phyloP scores from a whole-genome alignment of 352 stramenopile genomes.

The Globisporangium nagaii region DNA sequence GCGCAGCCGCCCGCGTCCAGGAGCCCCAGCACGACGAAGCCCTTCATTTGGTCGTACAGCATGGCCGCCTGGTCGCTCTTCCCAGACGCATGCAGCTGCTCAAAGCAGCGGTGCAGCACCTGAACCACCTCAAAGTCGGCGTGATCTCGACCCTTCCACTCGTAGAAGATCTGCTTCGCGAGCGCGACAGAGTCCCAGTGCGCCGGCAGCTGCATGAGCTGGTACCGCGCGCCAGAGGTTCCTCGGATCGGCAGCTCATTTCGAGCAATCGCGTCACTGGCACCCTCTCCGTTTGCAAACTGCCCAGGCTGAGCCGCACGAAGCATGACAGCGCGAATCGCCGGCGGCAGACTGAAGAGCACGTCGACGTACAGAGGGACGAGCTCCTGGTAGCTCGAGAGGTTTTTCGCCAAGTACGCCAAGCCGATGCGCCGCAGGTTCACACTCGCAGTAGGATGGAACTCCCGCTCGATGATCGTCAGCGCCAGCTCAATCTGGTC shows the following conservation, averaged over 20 bases:
- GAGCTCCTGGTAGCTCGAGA: constrained; percentile 64
- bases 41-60: constrained; percentile 60
- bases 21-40: constrained; percentile 39
- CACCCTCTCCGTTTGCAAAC: neutral
- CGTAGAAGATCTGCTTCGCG: constrained; percentile 75
- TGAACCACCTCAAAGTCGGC: constrained; percentile 34
- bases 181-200: constrained; percentile 64
- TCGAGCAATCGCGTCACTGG: neutral
- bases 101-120: constrained; percentile 53
- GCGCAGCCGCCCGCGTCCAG: constrained; percentile 30
- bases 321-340: constrained; percentile 38
- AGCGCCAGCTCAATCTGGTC: constrained; percentile 69
- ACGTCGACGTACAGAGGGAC: constrained; percentile 76
- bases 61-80: constrained; percentile 17
- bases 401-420: constrained; percentile 46
- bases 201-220: constrained; percentile 29
- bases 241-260: constrained; percentile 47
- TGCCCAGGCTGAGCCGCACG: neutral
- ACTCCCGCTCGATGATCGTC: constrained; percentile 70
- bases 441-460: constrained; percentile 42
- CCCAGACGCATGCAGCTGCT: constrained; percentile 23
- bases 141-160: constrained; percentile 30
- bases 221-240: constrained; percentile 44
- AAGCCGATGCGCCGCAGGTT: constrained; percentile 64
- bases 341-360: constrained; percentile 48